Percentiles rank a stretch among this genome's conserved stretches.
Conservation (phyloP, 208 protist genomes). For the Crithidia fasciculata region DNA sequence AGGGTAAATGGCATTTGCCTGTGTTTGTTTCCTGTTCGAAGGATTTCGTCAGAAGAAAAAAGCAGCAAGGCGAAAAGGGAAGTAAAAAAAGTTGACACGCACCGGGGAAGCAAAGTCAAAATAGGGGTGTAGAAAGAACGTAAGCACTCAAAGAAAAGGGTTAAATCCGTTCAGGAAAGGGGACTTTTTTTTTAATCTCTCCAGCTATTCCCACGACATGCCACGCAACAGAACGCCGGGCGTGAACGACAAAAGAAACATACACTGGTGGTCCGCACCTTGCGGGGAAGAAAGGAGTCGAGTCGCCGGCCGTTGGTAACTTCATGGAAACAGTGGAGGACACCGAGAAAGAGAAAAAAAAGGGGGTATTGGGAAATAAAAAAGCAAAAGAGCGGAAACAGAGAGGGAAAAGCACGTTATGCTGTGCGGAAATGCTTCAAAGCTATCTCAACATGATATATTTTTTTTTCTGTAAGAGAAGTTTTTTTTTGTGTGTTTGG, state of each 20-base stretch:
- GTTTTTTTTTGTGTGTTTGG: background rate
- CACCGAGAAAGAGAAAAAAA: background rate
- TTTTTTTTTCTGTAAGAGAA: background rate
- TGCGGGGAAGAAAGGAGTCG: background rate
- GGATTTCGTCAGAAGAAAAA: background rate
- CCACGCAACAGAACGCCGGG: background rate
- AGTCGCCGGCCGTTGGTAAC: too few relatives aligned
- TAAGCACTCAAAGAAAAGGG: background rate
- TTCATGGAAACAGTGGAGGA: background rate
- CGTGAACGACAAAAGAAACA: background rate
- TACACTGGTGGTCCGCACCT: background rate
- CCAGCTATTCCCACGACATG: background rate
- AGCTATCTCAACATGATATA: background rate
- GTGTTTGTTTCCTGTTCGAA: too few relatives aligned
- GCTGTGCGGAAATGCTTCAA: conserved; percentile 19
- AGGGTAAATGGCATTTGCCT: too few relatives aligned
- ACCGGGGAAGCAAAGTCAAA: background rate
- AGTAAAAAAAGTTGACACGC: background rate
- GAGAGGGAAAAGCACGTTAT: conserved; percentile 13
- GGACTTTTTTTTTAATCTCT: background rate
- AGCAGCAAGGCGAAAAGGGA: conserved; percentile 1
- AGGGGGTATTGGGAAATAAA: background rate
- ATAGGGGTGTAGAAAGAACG: background rate
- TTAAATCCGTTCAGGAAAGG: background rate
- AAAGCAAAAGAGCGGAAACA: conserved; percentile 9